Conservation (phyloP, 805 yeast genomes). For the Candida tibetensis region DNA sequence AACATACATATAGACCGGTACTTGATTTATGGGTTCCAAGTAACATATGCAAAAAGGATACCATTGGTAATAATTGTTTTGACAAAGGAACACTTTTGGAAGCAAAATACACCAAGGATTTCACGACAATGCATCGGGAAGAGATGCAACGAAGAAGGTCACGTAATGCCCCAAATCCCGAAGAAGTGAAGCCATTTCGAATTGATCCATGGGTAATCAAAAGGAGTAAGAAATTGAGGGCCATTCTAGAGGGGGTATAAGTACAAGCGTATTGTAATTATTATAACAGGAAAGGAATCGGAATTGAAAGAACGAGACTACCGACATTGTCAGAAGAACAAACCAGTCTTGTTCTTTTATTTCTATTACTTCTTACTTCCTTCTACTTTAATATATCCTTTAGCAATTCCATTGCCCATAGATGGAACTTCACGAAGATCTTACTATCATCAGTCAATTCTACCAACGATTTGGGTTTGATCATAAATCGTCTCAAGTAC, state of each 20-base stretch:
- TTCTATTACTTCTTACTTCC: background rate
- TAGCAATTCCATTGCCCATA: slow-evolving; percentile 59
- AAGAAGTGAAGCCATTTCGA: slow-evolving; percentile 3
- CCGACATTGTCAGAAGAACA: background rate
- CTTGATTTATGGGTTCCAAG: slow-evolving; percentile 29
- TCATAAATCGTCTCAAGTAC: slow-evolving; percentile 55
- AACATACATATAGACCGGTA: slow-evolving; percentile 26
- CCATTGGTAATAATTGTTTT: slow-evolving; percentile 20
- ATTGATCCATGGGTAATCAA: slow-evolving; percentile 9
- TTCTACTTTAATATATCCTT: slow-evolving; percentile 21
- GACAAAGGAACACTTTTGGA: slow-evolving; percentile 21
- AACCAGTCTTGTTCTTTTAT: too few species aligned
- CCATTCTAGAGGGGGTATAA: too few species aligned
- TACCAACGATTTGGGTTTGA: slow-evolving; percentile 53
- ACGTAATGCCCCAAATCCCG: background rate
- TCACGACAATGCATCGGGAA: slow-evolving; percentile 16
- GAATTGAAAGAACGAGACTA: background rate
- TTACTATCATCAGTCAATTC: slow-evolving; percentile 54
- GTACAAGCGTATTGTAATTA: too few species aligned
- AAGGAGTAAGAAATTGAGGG: background rate
- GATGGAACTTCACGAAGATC: slow-evolving; percentile 56
- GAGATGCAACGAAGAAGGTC: slow-evolving; percentile 12
- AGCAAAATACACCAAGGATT: slow-evolving; percentile 14
- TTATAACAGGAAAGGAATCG: too few species aligned
- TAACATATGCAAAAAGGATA: slow-evolving; percentile 20